A percentile compares a stretch with the other conserved stretches of the same genome.
phyloP scores from a whole-genome alignment of 495 filamentous ascomycete genomes.

The Physcia stellaris region DNA sequence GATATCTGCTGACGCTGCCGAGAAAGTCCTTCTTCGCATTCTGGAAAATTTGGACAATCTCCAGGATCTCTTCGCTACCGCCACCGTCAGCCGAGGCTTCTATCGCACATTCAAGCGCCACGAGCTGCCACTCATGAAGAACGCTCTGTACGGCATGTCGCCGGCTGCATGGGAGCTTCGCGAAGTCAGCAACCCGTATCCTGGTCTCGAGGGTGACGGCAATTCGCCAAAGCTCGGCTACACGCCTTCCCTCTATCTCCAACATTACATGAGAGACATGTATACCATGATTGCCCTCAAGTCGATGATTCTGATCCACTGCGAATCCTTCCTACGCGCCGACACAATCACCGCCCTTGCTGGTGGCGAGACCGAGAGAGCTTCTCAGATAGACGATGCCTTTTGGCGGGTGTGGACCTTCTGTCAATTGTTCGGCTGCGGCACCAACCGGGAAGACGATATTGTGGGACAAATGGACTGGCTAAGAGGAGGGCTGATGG shows the following conservation, averaged over 20 bases:
- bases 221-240: slow-evolving; percentile 40
- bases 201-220: slow-evolving; percentile 30
- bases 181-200: slow-evolving; percentile 45
- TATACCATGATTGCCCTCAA: slow-evolving; percentile 47
- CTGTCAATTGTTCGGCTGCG: slow-evolving; percentile 50
- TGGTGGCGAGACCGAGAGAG: slow-evolving; percentile 32
- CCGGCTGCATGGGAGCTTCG: slow-evolving; percentile 54
- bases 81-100: slow-evolving; percentile 41
- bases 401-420: slow-evolving; percentile 62
- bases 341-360: slow-evolving; percentile 44
- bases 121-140: slow-evolving; percentile 42
- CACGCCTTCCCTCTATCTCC: slow-evolving; percentile 40
- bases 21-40: slow-evolving; percentile 36
- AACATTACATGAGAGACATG: slow-evolving; percentile 41
- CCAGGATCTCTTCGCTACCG: slow-evolving; percentile 44
- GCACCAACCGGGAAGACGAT: slow-evolving; percentile 46
- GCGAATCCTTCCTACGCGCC: slow-evolving; percentile 41
- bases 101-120: slow-evolving; percentile 47
- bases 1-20: slow-evolving; percentile 31
- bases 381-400: slow-evolving; percentile 46
- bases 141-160: slow-evolving; percentile 40
- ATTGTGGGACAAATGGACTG: slow-evolving; percentile 51
- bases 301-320: slow-evolving; percentile 43
- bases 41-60: slow-evolving; percentile 36
- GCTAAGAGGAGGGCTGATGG: slow-evolving; percentile 43